Evolutionary conservation across 129 eudicot genomes (phyloP).

Genomic region (Tanacetum coccineum): DNA sequence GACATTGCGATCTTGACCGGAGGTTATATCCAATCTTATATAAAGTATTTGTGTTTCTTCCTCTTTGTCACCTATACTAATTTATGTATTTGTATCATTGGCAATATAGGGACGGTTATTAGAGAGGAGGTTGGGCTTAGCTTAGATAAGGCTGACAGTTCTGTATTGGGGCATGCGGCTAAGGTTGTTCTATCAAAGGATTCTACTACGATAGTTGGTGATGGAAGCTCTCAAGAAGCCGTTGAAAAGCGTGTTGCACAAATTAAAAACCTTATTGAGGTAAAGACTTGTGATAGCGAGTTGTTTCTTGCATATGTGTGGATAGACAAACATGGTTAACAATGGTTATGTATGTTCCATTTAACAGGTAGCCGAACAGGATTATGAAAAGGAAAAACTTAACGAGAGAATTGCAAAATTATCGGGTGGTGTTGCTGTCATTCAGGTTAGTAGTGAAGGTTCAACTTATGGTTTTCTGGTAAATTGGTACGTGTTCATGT

Average conservation of each 20-base stretch:
- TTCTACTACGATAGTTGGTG: conserved; percentile 74
- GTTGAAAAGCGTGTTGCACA: conserved; percentile 70
- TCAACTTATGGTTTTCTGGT: background rate
- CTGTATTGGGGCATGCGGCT: conserved; percentile 76
- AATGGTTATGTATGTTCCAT: too few relatives aligned
- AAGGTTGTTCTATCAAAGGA: conserved; percentile 73
- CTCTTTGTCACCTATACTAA: background rate
- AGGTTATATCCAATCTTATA: conserved; percentile 32
- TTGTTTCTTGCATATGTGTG: too few relatives aligned
- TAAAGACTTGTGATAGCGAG: conserved; percentile 4
- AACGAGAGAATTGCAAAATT: conserved; percentile 63
- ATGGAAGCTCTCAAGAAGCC: conserved; percentile 73
- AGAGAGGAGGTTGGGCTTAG: conserved; percentile 77
- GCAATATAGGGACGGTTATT: conserved; percentile 62
- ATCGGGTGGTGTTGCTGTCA: conserved; percentile 62
- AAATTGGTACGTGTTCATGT: background rate
- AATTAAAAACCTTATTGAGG: conserved; percentile 79
- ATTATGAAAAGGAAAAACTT: conserved; percentile 44
- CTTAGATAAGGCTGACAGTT: conserved; percentile 63
- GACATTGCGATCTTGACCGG: conserved; percentile 75
- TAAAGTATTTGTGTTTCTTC: background rate
- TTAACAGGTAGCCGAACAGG: conserved; percentile 56
- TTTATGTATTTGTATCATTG: background rate
- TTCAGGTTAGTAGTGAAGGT: conserved; percentile 36
- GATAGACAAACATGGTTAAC: too few relatives aligned